A percentile compares a stretch with the other conserved stretches of the same genome.
These are phyloP conservation scores for Euphorbia peplus DNA, from an alignment of 345 rosid genomes.

Conservation along the genomic window DNA sequence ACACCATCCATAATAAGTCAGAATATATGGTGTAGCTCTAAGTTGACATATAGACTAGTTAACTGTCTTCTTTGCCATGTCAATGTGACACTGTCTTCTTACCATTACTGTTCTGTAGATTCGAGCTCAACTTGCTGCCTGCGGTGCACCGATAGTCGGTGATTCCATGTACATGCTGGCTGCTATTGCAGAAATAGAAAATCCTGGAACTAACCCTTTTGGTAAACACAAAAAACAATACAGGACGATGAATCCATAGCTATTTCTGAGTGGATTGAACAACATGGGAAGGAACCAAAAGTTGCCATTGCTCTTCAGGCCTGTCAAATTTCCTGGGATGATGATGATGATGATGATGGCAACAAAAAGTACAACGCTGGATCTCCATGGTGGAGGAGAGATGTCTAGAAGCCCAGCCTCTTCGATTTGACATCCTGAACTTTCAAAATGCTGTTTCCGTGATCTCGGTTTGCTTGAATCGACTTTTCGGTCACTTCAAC, in stretches of 20 bases:
- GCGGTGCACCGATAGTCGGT: conserved; percentile 87
- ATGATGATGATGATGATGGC: too few species aligned
- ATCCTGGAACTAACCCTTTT: conserved; percentile 65
- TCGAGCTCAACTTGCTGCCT: conserved; percentile 84
- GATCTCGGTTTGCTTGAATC: too few species aligned
- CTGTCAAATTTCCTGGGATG: conserved; percentile 83
- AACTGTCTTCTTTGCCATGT: too few species aligned
- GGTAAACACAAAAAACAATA: conserved; percentile 41
- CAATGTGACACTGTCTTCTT: too few species aligned
- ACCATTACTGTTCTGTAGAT: too few species aligned
- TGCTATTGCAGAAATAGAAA: conserved; percentile 58
- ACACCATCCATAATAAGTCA: too few species aligned
- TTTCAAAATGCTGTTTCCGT: too few species aligned
- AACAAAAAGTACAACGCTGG: conserved; percentile 64
- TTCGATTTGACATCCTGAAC: too few species aligned
- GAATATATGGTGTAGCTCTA: too few species aligned
- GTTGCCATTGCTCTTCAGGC: conserved; percentile 90
- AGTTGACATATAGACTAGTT: too few species aligned
- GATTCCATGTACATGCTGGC: conserved; percentile 95
- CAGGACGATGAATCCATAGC: conserved; percentile 47
- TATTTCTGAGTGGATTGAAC: conserved; percentile 56
- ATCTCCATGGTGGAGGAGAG: conserved; percentile 81
- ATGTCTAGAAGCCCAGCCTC: conserved; percentile 11
- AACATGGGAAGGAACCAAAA: conserved; percentile 74
- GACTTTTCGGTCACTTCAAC: too few species aligned